phyloP scores from a whole-genome alignment of 257 asterid genomes.

The Przewalskia tangutica region DNA sequence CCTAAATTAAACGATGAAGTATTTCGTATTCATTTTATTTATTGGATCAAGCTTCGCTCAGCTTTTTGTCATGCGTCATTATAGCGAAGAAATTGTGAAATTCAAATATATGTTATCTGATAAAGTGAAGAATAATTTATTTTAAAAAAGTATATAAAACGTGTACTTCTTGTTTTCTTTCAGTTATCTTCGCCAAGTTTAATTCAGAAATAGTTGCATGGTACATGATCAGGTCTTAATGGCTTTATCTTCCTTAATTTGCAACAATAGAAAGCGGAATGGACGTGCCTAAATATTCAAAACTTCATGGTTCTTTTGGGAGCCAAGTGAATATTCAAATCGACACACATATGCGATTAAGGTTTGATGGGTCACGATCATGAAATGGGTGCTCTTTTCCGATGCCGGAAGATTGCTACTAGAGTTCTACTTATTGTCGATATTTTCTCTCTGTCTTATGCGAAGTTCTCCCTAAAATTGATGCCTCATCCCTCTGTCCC shows the following conservation, averaged over 20 bases:
- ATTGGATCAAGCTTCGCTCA: background rate
- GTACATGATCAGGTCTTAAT: background rate
- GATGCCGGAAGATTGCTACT: too few relatives aligned
- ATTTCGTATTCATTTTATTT: background rate
- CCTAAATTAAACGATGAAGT: too few relatives aligned
- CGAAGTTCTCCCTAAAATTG: too few relatives aligned
- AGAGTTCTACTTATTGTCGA: too few relatives aligned
- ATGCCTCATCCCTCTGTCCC: too few relatives aligned
- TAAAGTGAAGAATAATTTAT: background rate
- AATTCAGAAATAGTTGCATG: background rate
- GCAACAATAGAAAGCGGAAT: background rate
- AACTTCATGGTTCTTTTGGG: background rate
- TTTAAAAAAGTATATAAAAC: background rate
- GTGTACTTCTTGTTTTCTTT: background rate
- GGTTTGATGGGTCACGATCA: too few relatives aligned
- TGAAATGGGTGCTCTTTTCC: too few relatives aligned
- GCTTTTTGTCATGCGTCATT: background rate
- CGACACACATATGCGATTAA: background rate
- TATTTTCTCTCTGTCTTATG: too few relatives aligned
- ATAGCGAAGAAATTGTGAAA: background rate
- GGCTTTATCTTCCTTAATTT: background rate
- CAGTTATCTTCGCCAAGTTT: background rate
- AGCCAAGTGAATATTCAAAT: background rate
- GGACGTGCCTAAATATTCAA: background rate
- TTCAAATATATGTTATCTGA: background rate